Base-by-base conservation (phyloP, 352 stramenopile genomes). In the Globisporangium takayamanum region DNA sequence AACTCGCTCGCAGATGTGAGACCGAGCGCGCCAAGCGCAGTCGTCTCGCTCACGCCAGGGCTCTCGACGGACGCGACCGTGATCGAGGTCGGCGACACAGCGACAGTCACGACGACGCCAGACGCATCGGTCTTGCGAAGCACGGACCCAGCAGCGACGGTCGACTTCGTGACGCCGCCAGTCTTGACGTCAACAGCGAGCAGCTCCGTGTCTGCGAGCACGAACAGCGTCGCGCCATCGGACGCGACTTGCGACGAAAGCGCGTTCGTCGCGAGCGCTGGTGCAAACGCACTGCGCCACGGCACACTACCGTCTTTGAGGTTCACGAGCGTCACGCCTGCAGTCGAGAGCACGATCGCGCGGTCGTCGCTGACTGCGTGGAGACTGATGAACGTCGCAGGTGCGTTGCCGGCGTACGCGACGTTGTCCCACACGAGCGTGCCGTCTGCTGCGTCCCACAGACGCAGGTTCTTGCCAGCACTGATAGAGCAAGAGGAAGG, bases 351-450 rank as follows among this genome's bases (percentile, higher is more conserved):
- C 44, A 90, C 68, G 22, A 81, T 68, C 1, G 64, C 70, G 50
- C 73, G 75, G 47, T 88, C 74, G 15, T 77, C 73, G 14, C 73
- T 64, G 20, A 86, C 55, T 33, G 73, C 60, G 28, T 87, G 73
- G 18, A 86, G 57, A 0, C 67, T 70, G 20, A 59, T 63, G 51
- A 87, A 84, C 18, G 74, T 50, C 3, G 59, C 59, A 25, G 68
- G 28, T 10, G 62, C 46, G 30, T 47, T 63, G 15, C 66, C 62
- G 0, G 57, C n/a, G 50, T 65, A 73, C 10, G 66, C 70, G 14
- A 80, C 59, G 50, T 77, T 74, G 55, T 94, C 78, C 84, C 84
- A 94, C 12, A 88, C 55, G 47, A 94, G 52, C n/a, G 72, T 66
- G 14, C 84, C 84, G 22, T 85, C 64, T 1, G 71, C 69, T 0